Evolutionary conservation across 2,329 filamentous ascomycete species (phyloP).

Genomic region (Trichoderma sp.): DNA sequence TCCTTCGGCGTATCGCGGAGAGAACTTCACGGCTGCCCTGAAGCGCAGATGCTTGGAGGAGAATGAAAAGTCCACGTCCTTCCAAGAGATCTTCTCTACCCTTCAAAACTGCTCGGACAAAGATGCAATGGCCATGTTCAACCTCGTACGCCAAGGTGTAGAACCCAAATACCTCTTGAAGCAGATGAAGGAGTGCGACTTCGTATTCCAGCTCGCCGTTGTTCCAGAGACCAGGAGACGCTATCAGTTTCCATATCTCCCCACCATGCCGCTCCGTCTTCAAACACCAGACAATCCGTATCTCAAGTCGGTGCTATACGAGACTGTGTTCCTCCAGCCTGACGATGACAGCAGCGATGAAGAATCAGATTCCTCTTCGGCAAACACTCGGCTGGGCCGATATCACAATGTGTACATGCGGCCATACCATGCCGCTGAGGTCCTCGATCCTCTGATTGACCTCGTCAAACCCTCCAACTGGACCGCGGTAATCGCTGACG

Average conservation of each 20-base stretch:
- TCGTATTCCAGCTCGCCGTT: conserved; percentile 39
- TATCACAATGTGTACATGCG: conserved; percentile 31
- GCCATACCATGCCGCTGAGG: conserved; percentile 37
- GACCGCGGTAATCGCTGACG: conserved; percentile 38
- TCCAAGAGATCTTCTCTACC: conserved; percentile 14
- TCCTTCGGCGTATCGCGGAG: conserved; percentile 1
- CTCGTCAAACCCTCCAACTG: conserved; percentile 36
- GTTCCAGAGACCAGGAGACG: conserved; percentile 39
- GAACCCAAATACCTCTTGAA: conserved; percentile 36
- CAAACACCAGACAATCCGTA: conserved; percentile 30
- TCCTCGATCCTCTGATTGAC: conserved; percentile 37
- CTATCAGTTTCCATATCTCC: conserved; percentile 40
- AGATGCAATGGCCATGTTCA: conserved; percentile 10
- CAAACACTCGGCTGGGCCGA: not conserved
- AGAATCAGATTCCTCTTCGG: not conserved
- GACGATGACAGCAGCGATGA: not conserved
- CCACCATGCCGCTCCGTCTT: conserved; percentile 35
- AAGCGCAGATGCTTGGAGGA: conserved; percentile 23
- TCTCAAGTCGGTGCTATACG: conserved; percentile 31
- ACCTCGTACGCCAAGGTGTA: conserved; percentile 18
- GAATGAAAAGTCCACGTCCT: not conserved
- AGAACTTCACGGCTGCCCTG: conserved; percentile 7
- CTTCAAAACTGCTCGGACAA: conserved; percentile 4
- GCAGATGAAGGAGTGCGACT: conserved; percentile 39
- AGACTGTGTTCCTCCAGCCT: conserved; percentile 15